These are phyloP conservation scores for Leccinum obscurum DNA, from an alignment of 768 basidiomycete species.

Conservation along the genomic window DNA sequence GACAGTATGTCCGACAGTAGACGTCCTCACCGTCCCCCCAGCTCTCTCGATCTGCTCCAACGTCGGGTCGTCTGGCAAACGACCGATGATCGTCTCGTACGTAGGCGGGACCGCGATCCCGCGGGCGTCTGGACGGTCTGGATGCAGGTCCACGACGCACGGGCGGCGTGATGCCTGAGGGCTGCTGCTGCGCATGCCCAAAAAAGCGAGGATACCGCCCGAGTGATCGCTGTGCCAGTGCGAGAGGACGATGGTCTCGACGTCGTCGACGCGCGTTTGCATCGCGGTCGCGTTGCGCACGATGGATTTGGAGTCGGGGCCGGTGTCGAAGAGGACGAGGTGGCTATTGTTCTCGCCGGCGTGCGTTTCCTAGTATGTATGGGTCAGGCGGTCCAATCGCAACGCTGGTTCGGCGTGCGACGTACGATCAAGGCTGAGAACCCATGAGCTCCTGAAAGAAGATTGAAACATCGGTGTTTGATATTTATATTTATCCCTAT, in stretches of 20 bases:
- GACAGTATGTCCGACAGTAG: slow-evolving; percentile 62
- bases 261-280: slow-evolving; percentile 49
- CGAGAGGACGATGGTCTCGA: slow-evolving; percentile 69
- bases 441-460: slow-evolving; percentile 68
- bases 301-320: slow-evolving; percentile 74
- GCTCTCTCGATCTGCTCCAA: slow-evolving; percentile 60
- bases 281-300: slow-evolving; percentile 69
- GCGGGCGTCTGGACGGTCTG: slow-evolving; percentile 67
- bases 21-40: slow-evolving; percentile 57
- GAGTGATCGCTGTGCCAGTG: slow-evolving; percentile 82
- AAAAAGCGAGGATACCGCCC: slow-evolving; percentile 69
- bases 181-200: slow-evolving; percentile 40
- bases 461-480: too few species aligned
- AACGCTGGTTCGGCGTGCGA: too few species aligned
- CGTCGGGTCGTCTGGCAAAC: slow-evolving; percentile 69
- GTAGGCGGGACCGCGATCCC: slow-evolving; percentile 70
- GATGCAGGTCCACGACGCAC: slow-evolving; percentile 73
- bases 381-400: not conserved
- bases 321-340: slow-evolving; percentile 79
- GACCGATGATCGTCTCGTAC: slow-evolving; percentile 54
- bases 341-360: slow-evolving; percentile 44
- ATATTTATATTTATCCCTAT: not conserved
- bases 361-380: slow-evolving; percentile 52
- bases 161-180: slow-evolving; percentile 4
- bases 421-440: slow-evolving; percentile 78